Evolutionary conservation across 257 asterid species (phyloP), one percentile per base, ranked within the genome.

Genomic region (Scutellaria barbata): DNA sequence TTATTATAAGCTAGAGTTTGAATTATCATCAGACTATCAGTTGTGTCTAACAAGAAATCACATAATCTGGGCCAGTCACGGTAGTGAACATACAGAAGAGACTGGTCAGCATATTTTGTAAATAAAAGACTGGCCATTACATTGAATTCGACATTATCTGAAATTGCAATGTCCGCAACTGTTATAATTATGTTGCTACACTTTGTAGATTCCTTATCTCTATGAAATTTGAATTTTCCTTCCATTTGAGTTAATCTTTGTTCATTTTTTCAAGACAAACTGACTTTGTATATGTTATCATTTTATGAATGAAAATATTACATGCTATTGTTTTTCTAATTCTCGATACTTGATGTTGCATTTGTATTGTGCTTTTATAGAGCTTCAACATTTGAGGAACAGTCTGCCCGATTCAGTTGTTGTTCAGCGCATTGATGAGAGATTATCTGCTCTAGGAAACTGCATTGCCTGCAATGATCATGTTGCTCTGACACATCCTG

Each of bases 391-490:
- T 69, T 79, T 92, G 83, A 92, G 88, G 88, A 90, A 88, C 74
- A 85, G 90, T 71, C 82, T 92, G 57, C 98, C 98, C 59, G 97
- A 90, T 76, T 74, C 88, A 41, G 96, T 93, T 55, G 95, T 90
- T 58, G 89, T 93, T 80, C 98, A 90, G 87, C 95, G 98, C 48
- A 83, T 90, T 76, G 98, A 93, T 2, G 97, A 93, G 86, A 84
- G 89, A 71, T 78, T 90, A 73, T 90, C 97, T 83, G 97, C 98
- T 30, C 77, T 90, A 5, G 98, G 98, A 25, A 92, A 92, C 88
- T 92, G 97, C 83, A 87, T 90, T 74, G 81, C 92, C 7, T 92
- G 97, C 85, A 92, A 92, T 53, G 98, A 92, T 77, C 95, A 90
- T 68, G 97, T 90, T 72, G 98, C 98, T 60, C 96, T 93, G 62